Base-by-base conservation (phyloP, 306 rosid genomes). In the Vigna angularis region DNA sequence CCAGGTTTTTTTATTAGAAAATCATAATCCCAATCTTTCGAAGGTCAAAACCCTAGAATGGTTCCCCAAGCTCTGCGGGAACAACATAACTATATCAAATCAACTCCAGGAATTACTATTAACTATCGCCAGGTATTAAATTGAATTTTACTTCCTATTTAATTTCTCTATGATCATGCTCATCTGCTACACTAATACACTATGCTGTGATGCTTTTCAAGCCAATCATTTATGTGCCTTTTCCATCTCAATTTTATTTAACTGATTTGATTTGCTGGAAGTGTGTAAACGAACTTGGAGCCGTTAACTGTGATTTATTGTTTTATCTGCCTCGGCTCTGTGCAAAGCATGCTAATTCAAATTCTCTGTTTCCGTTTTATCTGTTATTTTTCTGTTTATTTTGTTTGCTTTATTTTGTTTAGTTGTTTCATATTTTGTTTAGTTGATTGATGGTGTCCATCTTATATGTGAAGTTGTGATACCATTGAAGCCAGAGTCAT, bases 271-370 rank as follows among this genome's bases (percentile, higher is more conserved):
- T 26, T 26, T 16, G 55, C 53, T 70, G 42, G 4, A 34, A 9
- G 13, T 24, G 3, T 57, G 36, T 26, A 57, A 59, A 59, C 14
- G 66, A 59, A 26, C n/a, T 61, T 79, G 56, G 42, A 16, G 24
- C 50, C 4, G 40, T 36, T 36, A 36, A 6, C 42, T 36, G 12
- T 34, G 12, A 51, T 47, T 18, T 9, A 28, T 22, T 62, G 18
- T 72, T 16, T 13, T 72, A 24, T 79, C 38, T 28, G 16, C 52
- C 51, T 70, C 52, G 32, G 40, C 63, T 58, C n/a, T 44, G 63
- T 20, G 3, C 40, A 47, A 30, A 22, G 42, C 8, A 45, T 48
- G 56, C 62, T 9, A 24, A 49, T 71, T 50, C 64, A 10, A 34
- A 9, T 51, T 42, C 18, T 58, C 2, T 20, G 51, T 64, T 26